Conservation (phyloP, 2,329 filamentous ascomycete genomes). For the Scorias spongiosa region DNA sequence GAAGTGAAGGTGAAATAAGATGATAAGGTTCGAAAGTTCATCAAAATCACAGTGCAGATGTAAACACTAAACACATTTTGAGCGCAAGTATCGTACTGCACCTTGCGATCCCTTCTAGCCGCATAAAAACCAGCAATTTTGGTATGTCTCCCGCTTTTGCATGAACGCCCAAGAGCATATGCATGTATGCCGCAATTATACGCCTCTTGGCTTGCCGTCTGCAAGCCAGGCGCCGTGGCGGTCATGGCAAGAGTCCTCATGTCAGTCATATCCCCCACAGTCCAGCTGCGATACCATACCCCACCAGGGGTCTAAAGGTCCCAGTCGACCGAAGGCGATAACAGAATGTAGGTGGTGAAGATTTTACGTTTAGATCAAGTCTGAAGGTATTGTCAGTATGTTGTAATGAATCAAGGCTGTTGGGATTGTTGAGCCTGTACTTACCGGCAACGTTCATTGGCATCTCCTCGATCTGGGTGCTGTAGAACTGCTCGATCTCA, state of each 20-base stretch:
- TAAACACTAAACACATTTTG: neutral
- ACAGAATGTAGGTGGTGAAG: neutral
- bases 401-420: conserved; percentile 41
- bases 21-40: conserved; percentile 1
- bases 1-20: neutral
- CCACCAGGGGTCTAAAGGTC: neutral
- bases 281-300: neutral
- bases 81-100: neutral
- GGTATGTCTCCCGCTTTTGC: neutral
- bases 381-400: conserved; percentile 23
- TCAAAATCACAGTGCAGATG: neutral
- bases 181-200: neutral
- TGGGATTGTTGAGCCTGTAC: conserved; percentile 14
- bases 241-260: neutral
- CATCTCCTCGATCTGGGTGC: conserved; percentile 99
- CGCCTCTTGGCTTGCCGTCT: neutral
- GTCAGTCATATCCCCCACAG: neutral
- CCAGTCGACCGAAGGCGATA: neutral
- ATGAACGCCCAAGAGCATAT: neutral
- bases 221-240: neutral
- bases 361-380: conserved; percentile 23
- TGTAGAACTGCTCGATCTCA: conserved; percentile 99
- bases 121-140: neutral
- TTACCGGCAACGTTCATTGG: conserved; percentile 72
- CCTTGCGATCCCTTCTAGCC: neutral